These are phyloP conservation scores for Stephania yunnanensis DNA, from an alignment of 164 flowering plant species.

Conservation along the genomic window DNA sequence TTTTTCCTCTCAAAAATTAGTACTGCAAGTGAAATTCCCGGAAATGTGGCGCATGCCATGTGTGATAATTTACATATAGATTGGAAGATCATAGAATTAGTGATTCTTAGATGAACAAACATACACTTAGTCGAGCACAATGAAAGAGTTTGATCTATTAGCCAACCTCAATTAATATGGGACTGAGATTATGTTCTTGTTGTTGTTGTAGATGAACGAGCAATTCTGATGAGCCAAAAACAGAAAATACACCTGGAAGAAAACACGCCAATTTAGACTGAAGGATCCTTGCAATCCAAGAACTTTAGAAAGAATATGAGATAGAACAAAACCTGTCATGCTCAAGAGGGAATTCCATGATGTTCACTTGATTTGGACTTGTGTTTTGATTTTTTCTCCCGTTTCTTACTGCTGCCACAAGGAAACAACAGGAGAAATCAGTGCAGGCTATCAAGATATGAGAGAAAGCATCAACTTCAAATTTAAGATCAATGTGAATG, in stretches of 20 bases:
- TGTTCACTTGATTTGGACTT: conserved; percentile 46
- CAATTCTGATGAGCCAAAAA: not conserved
- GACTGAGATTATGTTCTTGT: no score
- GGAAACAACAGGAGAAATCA: not conserved
- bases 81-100: not conserved
- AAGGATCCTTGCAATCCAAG: not conserved
- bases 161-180: no score
- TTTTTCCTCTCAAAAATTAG: not conserved
- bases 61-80: not conserved
- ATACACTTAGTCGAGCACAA: no score
- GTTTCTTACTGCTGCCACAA: conserved; percentile 40
- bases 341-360: conserved; percentile 22
- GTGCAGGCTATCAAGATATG: not conserved
- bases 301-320: not conserved
- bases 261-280: not conserved
- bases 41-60: not conserved
- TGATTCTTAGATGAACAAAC: no score
- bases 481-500: not conserved
- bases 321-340: conserved; percentile 9
- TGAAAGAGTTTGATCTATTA: no score
- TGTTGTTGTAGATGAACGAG: not conserved
- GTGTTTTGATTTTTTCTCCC: conserved; percentile 80
- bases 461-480: not conserved
- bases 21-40: not conserved
- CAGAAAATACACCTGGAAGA: not conserved